These are phyloP conservation scores for Ceratobasidium sp. DNA, from an alignment of 1,284 basidiomycete genomes.

Conservation along the genomic window DNA sequence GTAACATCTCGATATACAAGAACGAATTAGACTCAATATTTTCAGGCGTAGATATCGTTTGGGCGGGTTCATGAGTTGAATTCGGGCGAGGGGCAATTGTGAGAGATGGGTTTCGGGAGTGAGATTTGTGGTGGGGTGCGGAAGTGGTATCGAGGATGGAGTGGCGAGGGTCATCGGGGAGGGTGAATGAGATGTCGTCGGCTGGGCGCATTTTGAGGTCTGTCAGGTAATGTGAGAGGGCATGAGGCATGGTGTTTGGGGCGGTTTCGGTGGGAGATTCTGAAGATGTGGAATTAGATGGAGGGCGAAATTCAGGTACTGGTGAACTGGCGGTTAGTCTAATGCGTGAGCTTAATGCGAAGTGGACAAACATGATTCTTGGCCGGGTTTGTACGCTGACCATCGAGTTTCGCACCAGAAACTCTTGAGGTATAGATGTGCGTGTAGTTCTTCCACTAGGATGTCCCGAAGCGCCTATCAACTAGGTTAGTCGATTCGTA, in stretches of 20 bases:
- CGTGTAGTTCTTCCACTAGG: slow-evolving; percentile 94
- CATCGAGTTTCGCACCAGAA: slow-evolving; percentile 96
- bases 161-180: slow-evolving; percentile 64
- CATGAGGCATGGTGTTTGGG: slow-evolving; percentile 35
- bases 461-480: slow-evolving; percentile 87
- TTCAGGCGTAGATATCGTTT: slow-evolving; percentile 27
- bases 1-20: slow-evolving; percentile 90
- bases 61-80: slow-evolving; percentile 47
- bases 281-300: slow-evolving; percentile 59
- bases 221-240: slow-evolving; percentile 58
- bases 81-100: slow-evolving; percentile 45
- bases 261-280: slow-evolving; percentile 56
- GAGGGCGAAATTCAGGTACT: slow-evolving; percentile 69
- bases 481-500: background rate
- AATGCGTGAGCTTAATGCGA: background rate
- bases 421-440: slow-evolving; percentile 96
- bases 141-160: slow-evolving; percentile 49
- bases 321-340: slow-evolving; percentile 10
- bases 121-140: slow-evolving; percentile 48
- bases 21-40: slow-evolving; percentile 96
- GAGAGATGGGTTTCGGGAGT: slow-evolving; percentile 43
- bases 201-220: slow-evolving; percentile 74
- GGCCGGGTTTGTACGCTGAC: slow-evolving; percentile 84
- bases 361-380: slow-evolving; percentile 71
- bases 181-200: slow-evolving; percentile 81